Conservation (phyloP, 768 basidiomycete genomes). For the Tylopilus vinaceipallidus region DNA sequence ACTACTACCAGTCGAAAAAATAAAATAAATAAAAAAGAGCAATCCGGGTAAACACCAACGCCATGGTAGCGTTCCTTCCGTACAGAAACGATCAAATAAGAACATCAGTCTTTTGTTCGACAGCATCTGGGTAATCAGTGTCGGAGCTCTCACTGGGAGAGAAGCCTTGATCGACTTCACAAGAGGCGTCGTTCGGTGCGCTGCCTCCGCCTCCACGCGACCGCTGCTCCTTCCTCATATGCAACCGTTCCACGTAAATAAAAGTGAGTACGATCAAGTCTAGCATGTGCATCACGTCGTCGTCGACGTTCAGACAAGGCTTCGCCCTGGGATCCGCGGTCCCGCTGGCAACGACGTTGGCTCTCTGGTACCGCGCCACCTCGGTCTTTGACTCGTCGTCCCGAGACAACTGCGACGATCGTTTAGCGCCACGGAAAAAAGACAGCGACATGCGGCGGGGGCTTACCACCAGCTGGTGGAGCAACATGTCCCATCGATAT, state of each 20-base stretch:
- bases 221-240: constrained; percentile 17
- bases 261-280: constrained; percentile 27
- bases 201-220: no score
- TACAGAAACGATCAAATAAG: no score
- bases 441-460: background rate
- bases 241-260: constrained; percentile 26
- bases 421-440: background rate
- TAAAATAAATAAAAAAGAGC: no score
- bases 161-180: no score
- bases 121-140: no score
- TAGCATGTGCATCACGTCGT: constrained; percentile 19
- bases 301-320: constrained; percentile 17
- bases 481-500: constrained; percentile 32
- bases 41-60: no score
- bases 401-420: constrained; percentile 9
- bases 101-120: no score
- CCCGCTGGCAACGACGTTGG: constrained; percentile 17
- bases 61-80: no score
- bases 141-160: no score
- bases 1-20: no score
- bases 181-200: no score
- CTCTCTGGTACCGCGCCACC: constrained; percentile 18
- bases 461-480: constrained; percentile 11
- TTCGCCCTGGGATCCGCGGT: constrained; percentile 9
- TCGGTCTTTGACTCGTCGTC: constrained; percentile 13